Conservation (phyloP, 2,329 filamentous ascomycete species). For the Delphinella strobiligena region DNA sequence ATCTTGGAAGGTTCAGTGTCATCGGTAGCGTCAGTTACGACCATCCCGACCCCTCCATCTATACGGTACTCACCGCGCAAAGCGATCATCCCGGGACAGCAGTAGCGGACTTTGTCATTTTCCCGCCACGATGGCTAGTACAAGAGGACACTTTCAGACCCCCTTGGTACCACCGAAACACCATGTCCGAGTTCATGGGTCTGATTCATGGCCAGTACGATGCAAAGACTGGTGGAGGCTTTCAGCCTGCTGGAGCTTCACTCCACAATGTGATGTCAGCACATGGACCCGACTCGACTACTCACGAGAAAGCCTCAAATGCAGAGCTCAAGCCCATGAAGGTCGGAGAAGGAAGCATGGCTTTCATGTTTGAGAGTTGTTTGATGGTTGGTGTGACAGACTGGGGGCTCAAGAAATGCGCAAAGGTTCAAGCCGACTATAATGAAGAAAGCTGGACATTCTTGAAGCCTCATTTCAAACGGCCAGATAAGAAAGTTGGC, state of each 20-base stretch:
- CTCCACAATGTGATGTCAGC: conserved; percentile 34
- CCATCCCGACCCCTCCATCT: conserved; percentile 56
- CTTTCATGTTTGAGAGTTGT: conserved; percentile 59
- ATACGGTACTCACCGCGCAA: conserved; percentile 53
- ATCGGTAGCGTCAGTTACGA: conserved; percentile 48
- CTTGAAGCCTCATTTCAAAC: conserved; percentile 33
- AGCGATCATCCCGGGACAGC: conserved; percentile 43
- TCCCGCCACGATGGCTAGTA: conserved; percentile 55
- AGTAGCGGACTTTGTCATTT: conserved; percentile 60
- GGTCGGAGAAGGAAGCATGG: conserved; percentile 50
- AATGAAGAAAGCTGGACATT: conserved; percentile 69
- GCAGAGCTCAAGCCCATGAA: conserved; percentile 43
- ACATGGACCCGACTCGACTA: conserved; percentile 46
- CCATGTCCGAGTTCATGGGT: conserved; percentile 55
- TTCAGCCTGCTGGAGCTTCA: conserved; percentile 47
- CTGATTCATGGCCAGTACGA: conserved; percentile 48
- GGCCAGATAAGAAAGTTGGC: conserved; percentile 13
- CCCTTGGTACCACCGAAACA: conserved; percentile 62
- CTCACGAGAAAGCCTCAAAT: conserved; percentile 44
- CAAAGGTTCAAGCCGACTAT: conserved; percentile 61
- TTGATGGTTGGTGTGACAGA: conserved; percentile 61
- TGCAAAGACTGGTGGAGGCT: conserved; percentile 43
- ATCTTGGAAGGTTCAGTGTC: conserved; percentile 45
- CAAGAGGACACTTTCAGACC: conserved; percentile 51
- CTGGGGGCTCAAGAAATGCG: conserved; percentile 58